A percentile compares a stretch with the other conserved stretches of the same genome.
These are phyloP conservation scores for Pyrus communis DNA, from an alignment of 306 rosid genomes.

Conservation along the genomic window DNA sequence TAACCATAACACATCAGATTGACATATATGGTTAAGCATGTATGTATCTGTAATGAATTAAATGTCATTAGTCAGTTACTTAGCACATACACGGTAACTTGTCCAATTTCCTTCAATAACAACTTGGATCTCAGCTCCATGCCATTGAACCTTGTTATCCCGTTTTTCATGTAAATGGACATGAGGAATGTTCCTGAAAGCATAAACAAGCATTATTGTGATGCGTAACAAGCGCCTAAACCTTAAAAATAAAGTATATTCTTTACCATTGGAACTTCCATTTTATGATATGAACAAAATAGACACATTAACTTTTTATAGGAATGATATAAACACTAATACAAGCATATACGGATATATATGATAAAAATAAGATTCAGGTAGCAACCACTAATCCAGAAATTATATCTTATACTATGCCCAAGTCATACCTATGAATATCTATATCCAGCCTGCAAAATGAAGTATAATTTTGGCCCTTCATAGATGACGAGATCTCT, in stretches of 20 bases:
- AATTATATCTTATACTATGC: background rate
- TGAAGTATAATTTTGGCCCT: conserved; percentile 55
- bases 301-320: background rate
- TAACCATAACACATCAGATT: background rate
- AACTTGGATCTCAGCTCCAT: conserved; percentile 95
- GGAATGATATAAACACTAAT: background rate
- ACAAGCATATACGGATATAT: background rate
- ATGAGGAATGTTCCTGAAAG: conserved; percentile 86
- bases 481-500: conserved; percentile 85
- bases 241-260: background rate
- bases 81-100: conserved; percentile 69
- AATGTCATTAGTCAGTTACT: conserved; percentile 5
- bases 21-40: background rate
- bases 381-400: background rate
- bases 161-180: conserved; percentile 76
- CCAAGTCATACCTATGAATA: conserved; percentile 64
- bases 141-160: conserved; percentile 64
- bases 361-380: background rate
- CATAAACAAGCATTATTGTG: conserved; percentile 12
- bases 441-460: conserved; percentile 95
- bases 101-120: conserved; percentile 99
- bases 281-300: background rate
- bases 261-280: background rate
- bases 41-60: conserved; percentile 7
- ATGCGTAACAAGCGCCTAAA: conserved; percentile 9